These are phyloP conservation scores for Rhodotorula sp. DNA, from an alignment of 1,284 basidiomycete species.

Conservation along the genomic window DNA sequence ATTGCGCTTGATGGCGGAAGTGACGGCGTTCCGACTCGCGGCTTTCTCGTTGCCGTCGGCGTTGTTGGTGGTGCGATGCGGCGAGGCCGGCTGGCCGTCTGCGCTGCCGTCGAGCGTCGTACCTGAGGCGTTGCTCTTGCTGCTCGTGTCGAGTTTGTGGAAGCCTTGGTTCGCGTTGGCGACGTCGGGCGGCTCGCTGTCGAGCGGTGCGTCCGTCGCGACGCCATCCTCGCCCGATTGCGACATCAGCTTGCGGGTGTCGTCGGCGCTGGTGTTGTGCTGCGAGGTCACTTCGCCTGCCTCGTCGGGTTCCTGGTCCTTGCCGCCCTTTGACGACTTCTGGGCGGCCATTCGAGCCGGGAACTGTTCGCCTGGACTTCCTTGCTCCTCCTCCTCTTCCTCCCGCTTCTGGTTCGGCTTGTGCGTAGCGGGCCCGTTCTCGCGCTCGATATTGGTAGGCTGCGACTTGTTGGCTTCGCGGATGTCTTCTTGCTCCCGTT, in stretches of 20 bases:
- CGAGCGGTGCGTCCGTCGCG: slow-evolving; percentile 10
- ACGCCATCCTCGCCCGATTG: slow-evolving; percentile 7
- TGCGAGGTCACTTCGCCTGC: slow-evolving; percentile 3
- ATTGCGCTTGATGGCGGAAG: slow-evolving; percentile 25
- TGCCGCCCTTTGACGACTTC: neutral
- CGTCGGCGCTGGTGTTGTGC: slow-evolving; percentile 9
- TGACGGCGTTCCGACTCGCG: slow-evolving; percentile 28
- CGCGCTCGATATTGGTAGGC: slow-evolving; percentile 27
- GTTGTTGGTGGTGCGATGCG: neutral
- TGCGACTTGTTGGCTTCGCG: slow-evolving; percentile 30
- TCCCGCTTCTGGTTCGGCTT: slow-evolving; percentile 13
- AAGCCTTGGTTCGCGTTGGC: slow-evolving; percentile 17
- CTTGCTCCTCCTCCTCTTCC: slow-evolving; percentile 9
- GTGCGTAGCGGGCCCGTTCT: slow-evolving; percentile 33
- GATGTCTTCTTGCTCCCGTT: slow-evolving; percentile 19
- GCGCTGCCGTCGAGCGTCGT: neutral
- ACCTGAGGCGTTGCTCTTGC: neutral
- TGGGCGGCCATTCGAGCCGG: neutral
- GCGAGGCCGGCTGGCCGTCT: neutral
- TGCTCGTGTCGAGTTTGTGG: neutral
- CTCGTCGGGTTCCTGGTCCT: neutral
- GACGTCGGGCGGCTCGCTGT: slow-evolving; percentile 30
- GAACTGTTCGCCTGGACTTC: neutral
- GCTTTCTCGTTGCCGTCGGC: slow-evolving; percentile 29
- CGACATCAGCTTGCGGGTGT: slow-evolving; percentile 25